These are phyloP conservation scores for Phytophthora brassicae DNA, from an alignment of 352 stramenopile genomes.

Conservation along the genomic window DNA sequence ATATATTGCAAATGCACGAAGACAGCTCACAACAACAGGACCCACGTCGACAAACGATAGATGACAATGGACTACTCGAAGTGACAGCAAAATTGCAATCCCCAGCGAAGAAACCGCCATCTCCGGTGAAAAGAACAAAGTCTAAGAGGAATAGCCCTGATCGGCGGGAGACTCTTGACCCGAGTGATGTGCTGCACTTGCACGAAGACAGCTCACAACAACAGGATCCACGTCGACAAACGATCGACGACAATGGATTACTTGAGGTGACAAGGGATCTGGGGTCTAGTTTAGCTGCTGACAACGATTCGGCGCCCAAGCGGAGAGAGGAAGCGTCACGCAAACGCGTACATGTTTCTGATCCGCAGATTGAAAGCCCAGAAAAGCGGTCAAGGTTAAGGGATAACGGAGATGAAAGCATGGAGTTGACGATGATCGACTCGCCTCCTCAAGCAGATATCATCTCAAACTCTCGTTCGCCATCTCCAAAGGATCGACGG, in stretches of 20 bases:
- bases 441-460: constrained; percentile 4
- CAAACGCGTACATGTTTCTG: constrained; percentile 31
- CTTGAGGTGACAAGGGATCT: constrained; percentile 39
- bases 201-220: constrained; percentile 10
- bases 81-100: too few relatives aligned
- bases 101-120: constrained; percentile 8
- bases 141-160: constrained; percentile 9
- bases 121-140: constrained; percentile 7
- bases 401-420: constrained; percentile 1
- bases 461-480: background rate
- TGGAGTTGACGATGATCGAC: constrained; percentile 27
- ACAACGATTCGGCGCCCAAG: constrained; percentile 4
- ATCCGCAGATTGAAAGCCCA: constrained; percentile 5
- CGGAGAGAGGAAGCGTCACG: constrained; percentile 18
- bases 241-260: constrained; percentile 57
- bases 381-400: constrained; percentile 21
- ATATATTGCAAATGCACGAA: constrained; percentile 34
- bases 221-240: constrained; percentile 46
- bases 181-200: constrained; percentile 41
- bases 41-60: constrained; percentile 59
- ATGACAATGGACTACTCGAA: constrained; percentile 48
- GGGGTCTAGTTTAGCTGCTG: constrained; percentile 4
- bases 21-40: constrained; percentile 9
- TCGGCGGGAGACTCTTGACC: constrained; percentile 56
- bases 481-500: constrained; percentile 1